Evolutionary conservation across 805 yeast species (phyloP), one percentile per base, ranked within the genome.

Genomic region (Kluyveromyces wickerhamii): DNA sequence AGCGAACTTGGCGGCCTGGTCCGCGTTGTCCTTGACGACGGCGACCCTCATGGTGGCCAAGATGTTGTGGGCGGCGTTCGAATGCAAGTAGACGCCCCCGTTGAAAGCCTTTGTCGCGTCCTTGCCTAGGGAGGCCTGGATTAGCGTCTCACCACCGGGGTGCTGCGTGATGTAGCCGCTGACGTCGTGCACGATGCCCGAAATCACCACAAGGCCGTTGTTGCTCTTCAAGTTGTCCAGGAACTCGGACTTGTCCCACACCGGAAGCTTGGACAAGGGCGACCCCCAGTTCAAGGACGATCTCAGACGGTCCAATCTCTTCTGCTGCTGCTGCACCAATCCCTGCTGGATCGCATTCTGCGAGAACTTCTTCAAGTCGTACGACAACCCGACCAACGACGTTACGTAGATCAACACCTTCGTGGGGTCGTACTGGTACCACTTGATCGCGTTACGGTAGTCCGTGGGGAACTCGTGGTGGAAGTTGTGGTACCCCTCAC

Each of bases 381-480:
- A 74, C 15, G 88, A 77, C 42, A 82, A 59, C 23, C 92, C 92
- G 19, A 80, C 38, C 57, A 77, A 69, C 11, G 83, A 79, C 36
- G 71, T 60, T 5, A 59, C 19, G 59, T 67, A 81, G 47, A 82
- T 80, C 35, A 70, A 48, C 31, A 73, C 51, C 62, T 82, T 82
- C 32, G 92, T 81, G 46, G 94, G 94, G 57, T 83, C 94, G 54
- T 76, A 82, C 68, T 82, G 89, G 67, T 77, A 82, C 92, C 92
- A 82, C 56, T 75, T 79, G 54, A 82, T 69, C 23, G 92, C 92
- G 55, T 82, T 82, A 72, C 94, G 75, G 71, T 82, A 83, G 63
- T 83, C 94, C 13, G 84, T 72, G 50, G 94, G 92, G 71, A 82
- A 83, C 66, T 82, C 94, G 59, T 83, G 94, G 60, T 83, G 94